Base-by-base conservation (phyloP, 176 grass and related monocot genomes). In the Oryza australiensis region DNA sequence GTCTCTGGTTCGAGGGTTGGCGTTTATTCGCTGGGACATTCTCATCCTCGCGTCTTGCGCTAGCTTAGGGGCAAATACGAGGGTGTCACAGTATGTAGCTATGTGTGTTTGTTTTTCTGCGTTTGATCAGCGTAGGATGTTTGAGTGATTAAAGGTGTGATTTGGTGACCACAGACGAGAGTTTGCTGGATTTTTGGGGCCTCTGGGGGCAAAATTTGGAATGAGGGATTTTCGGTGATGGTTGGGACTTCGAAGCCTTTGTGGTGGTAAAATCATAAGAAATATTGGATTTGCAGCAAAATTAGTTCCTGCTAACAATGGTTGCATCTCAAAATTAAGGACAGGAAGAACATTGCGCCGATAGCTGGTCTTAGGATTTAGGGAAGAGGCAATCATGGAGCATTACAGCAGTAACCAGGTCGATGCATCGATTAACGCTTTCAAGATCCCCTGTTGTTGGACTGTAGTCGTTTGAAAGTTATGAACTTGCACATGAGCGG, bases 41-140 rank as follows among this genome's bases (percentile, higher is more conserved):
- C 43, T 32, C 12, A n/a, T 51, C 73, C 11, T 38, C 46, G n/a
- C 42, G 35, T n/a, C 33, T 16, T 55, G 45, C 34, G 63, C 38
- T 80, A 9, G 8, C 22, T 22, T 73, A 18, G 45, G 63, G 48
- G 23, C 38, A 80, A 46, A 74, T n/a, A 74, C 62, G 28, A 13
- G n/a, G 23, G 38, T 37, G 20, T 16, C 5, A n/a, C n/a, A 62
- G 1, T 68, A 29, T 10, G 33, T 79, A 41, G 3, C 38, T 41
- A 41, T 5, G 12, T 14, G 14, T 46, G 43, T 68, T 75, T 0
- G 12, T 28, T 27, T 71, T 30, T 32, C 12, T 32, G 80, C 4
- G 33, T 49, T 79, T 49, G 62, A n/a, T 46, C 8, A 10, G 35
- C 34, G 76, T 46, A 66, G n/a, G 26, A 57, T 83, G 73, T 23